These are phyloP conservation scores for Osmanthus fragrans DNA, from an alignment of 257 asterid species.

Conservation along the genomic window DNA sequence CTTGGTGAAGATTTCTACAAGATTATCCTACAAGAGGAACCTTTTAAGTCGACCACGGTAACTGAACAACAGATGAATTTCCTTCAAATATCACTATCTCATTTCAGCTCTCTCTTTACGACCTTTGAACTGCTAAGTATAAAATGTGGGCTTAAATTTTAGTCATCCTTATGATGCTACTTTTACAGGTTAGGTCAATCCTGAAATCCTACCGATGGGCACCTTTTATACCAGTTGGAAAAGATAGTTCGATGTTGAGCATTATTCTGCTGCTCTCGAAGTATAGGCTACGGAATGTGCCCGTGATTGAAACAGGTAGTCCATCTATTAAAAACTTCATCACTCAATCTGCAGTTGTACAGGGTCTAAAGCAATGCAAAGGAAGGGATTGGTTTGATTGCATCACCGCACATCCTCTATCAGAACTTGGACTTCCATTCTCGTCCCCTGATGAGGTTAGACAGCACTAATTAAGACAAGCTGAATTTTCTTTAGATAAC, in stretches of 20 bases:
- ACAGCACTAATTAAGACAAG: too few species aligned
- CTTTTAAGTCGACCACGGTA: conserved; percentile 85
- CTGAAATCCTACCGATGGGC: conserved; percentile 79
- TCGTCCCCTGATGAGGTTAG: conserved; percentile 68
- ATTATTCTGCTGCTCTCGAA: conserved; percentile 79
- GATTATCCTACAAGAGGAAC: conserved; percentile 84
- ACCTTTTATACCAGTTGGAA: conserved; percentile 75
- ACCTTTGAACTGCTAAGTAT: neutral
- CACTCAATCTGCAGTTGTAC: conserved; percentile 88
- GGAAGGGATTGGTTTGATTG: conserved; percentile 69
- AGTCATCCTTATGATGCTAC: neutral
- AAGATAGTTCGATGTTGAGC: conserved; percentile 67
- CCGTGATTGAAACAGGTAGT: conserved; percentile 65
- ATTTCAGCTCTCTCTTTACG: neutral
- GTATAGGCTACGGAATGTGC: conserved; percentile 87
- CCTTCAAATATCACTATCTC: neutral
- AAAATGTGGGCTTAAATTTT: too few species aligned
- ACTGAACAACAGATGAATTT: neutral
- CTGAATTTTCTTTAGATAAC: too few species aligned
- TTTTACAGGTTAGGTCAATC: conserved; percentile 66
- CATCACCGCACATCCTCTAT: conserved; percentile 50
- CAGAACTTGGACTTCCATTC: conserved; percentile 84
- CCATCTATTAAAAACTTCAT: conserved; percentile 67
- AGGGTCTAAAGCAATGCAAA: conserved; percentile 52
- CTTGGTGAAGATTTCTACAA: conserved; percentile 88